Percentiles rank a stretch among this genome's conserved stretches.
phyloP scores from a whole-genome alignment of 495 filamentous ascomycete species.

The Margaritispora aquatica region DNA sequence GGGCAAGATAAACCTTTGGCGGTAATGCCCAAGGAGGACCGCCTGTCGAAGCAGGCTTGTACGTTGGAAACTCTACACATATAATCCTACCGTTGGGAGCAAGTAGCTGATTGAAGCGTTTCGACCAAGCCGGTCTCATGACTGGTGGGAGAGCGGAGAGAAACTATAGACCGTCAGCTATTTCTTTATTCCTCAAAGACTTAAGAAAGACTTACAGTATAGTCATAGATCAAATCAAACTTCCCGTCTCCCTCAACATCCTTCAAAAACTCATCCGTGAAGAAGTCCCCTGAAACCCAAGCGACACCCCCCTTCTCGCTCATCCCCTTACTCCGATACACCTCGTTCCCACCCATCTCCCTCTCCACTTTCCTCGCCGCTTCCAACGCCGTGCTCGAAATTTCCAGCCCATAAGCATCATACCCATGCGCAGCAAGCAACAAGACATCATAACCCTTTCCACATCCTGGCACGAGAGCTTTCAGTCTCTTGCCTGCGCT shows the following conservation, averaged over 20 bases:
- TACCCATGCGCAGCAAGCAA: constrained; percentile 65
- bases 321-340: constrained; percentile 25
- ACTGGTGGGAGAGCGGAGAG: constrained; percentile 66
- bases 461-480: constrained; percentile 67
- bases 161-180: constrained; percentile 46
- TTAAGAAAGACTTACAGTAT: constrained; percentile 51
- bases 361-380: constrained; percentile 43
- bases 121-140: constrained; percentile 64
- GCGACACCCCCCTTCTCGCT: constrained; percentile 46
- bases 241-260: constrained; percentile 37
- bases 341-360: constrained; percentile 25
- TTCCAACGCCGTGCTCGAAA: constrained; percentile 49
- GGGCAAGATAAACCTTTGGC: constrained; percentile 56
- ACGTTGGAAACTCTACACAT: constrained; percentile 76
- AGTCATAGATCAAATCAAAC: constrained; percentile 82
- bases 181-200: not conserved
- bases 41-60: constrained; percentile 51
- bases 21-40: constrained; percentile 68
- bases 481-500: constrained; percentile 7
- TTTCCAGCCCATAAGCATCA: constrained; percentile 68
- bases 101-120: constrained; percentile 58
- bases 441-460: constrained; percentile 67
- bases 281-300: constrained; percentile 69
- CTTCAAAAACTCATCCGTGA: constrained; percentile 53
- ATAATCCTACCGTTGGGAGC: constrained; percentile 56